Evolutionary conservation across 2,329 filamentous ascomycete genomes (phyloP).

Genomic region (Venturia effusa): DNA sequence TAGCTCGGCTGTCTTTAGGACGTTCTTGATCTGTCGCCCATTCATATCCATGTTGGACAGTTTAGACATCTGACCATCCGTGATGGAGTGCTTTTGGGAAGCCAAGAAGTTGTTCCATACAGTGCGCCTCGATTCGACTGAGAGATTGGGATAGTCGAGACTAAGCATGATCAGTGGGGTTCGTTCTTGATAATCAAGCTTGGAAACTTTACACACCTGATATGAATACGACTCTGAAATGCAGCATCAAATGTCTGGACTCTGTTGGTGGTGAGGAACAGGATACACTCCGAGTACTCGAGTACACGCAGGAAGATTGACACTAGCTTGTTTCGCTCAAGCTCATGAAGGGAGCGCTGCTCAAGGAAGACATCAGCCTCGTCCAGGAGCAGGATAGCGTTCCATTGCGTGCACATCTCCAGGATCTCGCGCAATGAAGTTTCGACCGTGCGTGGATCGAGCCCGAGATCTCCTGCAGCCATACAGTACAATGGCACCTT

Average conservation of each 20-base stretch:
- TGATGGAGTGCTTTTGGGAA: constrained; percentile 8
- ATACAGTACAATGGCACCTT: constrained; percentile 40
- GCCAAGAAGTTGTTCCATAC: constrained; percentile 14
- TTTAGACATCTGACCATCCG: constrained; percentile 9
- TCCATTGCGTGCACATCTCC: constrained; percentile 31
- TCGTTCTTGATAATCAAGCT: constrained; percentile 16
- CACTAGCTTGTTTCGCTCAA: constrained; percentile 19
- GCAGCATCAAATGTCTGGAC: constrained; percentile 21
- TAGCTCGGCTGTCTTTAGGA: constrained; percentile 16
- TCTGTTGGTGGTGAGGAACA: constrained; percentile 24
- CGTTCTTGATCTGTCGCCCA: constrained; percentile 17
- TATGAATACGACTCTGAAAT: constrained; percentile 20
- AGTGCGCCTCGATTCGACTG: constrained; percentile 12
- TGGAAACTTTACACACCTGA: constrained; percentile 5
- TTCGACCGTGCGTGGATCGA: constrained; percentile 32
- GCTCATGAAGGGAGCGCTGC: constrained; percentile 9
- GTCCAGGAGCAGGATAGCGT: constrained; percentile 14
- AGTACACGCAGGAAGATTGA: constrained; percentile 14
- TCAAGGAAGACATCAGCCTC: constrained; percentile 21
- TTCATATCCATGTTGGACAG: constrained; percentile 14
- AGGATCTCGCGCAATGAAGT: constrained; percentile 34
- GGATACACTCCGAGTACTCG: constrained; percentile 21
- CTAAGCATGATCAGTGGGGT: neutral
- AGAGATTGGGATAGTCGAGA: constrained; percentile 18
- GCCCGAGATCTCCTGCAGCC: constrained; percentile 39